These are phyloP conservation scores for Cyberlindnera maclurae DNA, from an alignment of 805 yeast species.

Conservation along the genomic window DNA sequence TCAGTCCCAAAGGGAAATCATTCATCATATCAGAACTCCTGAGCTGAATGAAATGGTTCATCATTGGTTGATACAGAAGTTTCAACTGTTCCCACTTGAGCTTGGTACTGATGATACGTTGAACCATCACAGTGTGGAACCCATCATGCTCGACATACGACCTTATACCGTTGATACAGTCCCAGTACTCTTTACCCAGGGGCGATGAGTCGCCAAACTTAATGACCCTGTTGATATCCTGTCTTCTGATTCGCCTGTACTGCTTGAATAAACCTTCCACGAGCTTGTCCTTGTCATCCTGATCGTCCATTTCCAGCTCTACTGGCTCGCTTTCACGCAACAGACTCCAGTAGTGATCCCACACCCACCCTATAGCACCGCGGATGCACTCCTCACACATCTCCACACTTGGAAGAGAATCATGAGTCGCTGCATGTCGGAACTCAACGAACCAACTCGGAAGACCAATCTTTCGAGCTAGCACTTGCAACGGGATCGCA, in stretches of 20 bases:
- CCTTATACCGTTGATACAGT: constrained; percentile 24
- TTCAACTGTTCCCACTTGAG: constrained; percentile 21
- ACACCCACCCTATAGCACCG: constrained; percentile 71
- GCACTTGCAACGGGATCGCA: constrained; percentile 70
- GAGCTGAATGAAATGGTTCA: constrained; percentile 10
- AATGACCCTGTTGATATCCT: constrained; percentile 31
- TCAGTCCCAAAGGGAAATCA: constrained; percentile 18
- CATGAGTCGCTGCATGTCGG: constrained; percentile 90
- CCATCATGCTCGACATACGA: constrained; percentile 3
- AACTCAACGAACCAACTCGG: constrained; percentile 85
- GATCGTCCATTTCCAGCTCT: constrained; percentile 29
- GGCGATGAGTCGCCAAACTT: constrained; percentile 39
- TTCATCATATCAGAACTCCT: constrained; percentile 5
- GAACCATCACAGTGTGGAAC: constrained; percentile 25
- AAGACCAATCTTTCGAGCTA: constrained; percentile 62
- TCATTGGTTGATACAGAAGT: constrained; percentile 26
- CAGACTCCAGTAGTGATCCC: constrained; percentile 62
- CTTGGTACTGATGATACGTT: constrained; percentile 28
- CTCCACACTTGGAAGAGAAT: constrained; percentile 62
- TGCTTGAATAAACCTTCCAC: constrained; percentile 34
- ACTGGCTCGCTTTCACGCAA: constrained; percentile 13
- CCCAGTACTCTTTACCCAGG: constrained; percentile 37
- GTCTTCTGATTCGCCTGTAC: constrained; percentile 44
- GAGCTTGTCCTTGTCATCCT: constrained; percentile 6
- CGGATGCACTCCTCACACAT: constrained; percentile 54